Base-by-base conservation (phyloP, 2,329 filamentous ascomycete genomes). In the Domatiomyces globalis region DNA sequence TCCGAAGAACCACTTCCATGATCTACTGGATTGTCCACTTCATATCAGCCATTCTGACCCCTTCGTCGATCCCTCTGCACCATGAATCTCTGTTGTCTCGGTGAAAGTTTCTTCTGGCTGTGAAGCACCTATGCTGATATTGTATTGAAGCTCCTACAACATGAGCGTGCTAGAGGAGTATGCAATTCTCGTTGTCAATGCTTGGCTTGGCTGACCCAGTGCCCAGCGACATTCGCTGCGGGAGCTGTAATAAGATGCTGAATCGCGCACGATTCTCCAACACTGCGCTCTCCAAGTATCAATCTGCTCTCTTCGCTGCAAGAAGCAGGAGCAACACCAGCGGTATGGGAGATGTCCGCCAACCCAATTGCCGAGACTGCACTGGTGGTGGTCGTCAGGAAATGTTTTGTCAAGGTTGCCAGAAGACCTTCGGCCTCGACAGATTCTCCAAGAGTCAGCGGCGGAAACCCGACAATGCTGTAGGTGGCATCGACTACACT, bases 361-460 rank as follows among this genome's bases (percentile, higher is more conserved):
- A 15, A 7, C 59, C 63, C 19, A 67, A 63, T 20, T 80, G 76
- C 61, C 60, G 64, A 5, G 39, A 50, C 1, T 80, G 77, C 53
- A 65, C 67, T 33, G 70, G 69, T 4, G 58, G 60, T 10, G 68
- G 70, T 46, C 55, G 66, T 1, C 62, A 67, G 3, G 76, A 79
- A 56, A 59, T 78, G 25, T 63, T 66, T 7, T 80, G 77, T 57
- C 60, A 56, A 29, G 63, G 70, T 39, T 80, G 77, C 58, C 61
- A 67, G 18, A 59, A 67, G 51, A 67, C 63, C 1, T 76, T 76
- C 57, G 64, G 67, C 0, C 51, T 77, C 1, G 69, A 73, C 5
- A 64, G 66, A 0, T 80, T 78, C 56, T 69, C 71, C 17, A 78
- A 75, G 55, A 57, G 57, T 5, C 71, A 76, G 63, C 67, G 75